Conservation (phyloP, 331 rosid genomes). For the Spiraea crenata region DNA sequence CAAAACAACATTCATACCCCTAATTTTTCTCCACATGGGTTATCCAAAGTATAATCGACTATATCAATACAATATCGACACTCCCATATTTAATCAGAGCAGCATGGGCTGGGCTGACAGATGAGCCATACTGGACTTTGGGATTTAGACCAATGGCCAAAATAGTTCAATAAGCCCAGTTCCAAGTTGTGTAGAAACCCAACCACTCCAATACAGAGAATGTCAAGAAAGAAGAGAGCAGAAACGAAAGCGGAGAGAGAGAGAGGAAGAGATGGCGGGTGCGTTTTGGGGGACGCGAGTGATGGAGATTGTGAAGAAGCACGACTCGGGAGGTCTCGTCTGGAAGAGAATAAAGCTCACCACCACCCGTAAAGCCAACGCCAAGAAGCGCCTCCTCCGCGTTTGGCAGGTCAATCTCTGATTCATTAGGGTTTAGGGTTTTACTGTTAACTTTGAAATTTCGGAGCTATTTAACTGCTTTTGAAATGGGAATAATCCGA, state of each 20-base stretch:
- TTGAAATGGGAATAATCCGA: neutral
- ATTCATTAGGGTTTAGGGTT: slow-evolving; percentile 24
- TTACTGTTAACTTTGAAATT: neutral
- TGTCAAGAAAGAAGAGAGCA: neutral
- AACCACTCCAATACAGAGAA: neutral
- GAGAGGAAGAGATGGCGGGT: slow-evolving; percentile 44
- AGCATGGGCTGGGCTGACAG: no score
- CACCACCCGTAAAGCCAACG: slow-evolving; percentile 87
- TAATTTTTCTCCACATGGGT: no score
- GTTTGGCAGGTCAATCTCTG: slow-evolving; percentile 74
- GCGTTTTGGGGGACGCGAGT: slow-evolving; percentile 84
- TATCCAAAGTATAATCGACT: no score
- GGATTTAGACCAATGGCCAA: neutral
- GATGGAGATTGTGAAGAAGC: slow-evolving; percentile 94
- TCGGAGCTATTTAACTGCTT: neutral
- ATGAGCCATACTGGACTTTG: neutral
- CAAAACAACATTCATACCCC: no score
- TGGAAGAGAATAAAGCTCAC: slow-evolving; percentile 98
- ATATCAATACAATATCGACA: no score
- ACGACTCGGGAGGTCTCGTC: slow-evolving; percentile 81
- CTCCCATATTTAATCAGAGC: no score
- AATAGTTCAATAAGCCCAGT: neutral
- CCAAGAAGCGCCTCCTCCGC: slow-evolving; percentile 86
- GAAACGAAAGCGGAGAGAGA: neutral
- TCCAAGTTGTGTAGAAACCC: neutral